Evolutionary conservation across 495 filamentous ascomycete genomes (phyloP), one percentile per base, ranked within the genome.

Genomic region (Aspergillus sclerotiicarbonarius): DNA sequence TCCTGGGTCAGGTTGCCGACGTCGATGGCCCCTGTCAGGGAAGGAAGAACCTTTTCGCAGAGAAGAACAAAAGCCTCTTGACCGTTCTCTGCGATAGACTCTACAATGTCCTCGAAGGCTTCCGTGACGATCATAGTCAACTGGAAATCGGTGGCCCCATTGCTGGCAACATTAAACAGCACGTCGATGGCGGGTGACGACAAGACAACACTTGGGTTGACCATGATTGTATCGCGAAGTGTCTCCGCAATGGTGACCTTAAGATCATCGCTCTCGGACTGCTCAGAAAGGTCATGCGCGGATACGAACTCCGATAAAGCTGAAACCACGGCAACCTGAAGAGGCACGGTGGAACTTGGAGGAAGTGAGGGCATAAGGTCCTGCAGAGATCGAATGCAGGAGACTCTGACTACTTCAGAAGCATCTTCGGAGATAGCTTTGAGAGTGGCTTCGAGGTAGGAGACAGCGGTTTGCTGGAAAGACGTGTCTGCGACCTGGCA

Each of bases 221-320:
- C 79, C 66, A 85, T 83, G 62, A 96, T 93, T 20, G 88, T 87
- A 59, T 90, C 84, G 41, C 91, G 83, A 12, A 98, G 79, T 0
- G 92, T 91, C 69, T 98, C 94, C 5, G 92, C 87, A 20, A 98
- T 74, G 0, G 92, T 92, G 8, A 95, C 89, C 56, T 97, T 83
- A 30, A 98, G 82, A 67, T 98, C 94, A 55, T 97, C 93, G 30
- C 88, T 86, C 48, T 96, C 92, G 13, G 86, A 83, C 4, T 91
- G 76, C 45, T 96, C 93, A 58, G 83, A 84, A 54, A 95, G 74
- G 60, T 96, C 91, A 65, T 92, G 89, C 9, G 79, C 72, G 29
- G 86, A 79, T 61, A 98, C 72, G 71, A 90, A 98, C 15, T 82
- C 80, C 2, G 89, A 87, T 30, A 98, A 83, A 15, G 90, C 85